Evolutionary conservation across 202 grass and related monocot species (phyloP).

Genomic region (Carex arenaria): DNA sequence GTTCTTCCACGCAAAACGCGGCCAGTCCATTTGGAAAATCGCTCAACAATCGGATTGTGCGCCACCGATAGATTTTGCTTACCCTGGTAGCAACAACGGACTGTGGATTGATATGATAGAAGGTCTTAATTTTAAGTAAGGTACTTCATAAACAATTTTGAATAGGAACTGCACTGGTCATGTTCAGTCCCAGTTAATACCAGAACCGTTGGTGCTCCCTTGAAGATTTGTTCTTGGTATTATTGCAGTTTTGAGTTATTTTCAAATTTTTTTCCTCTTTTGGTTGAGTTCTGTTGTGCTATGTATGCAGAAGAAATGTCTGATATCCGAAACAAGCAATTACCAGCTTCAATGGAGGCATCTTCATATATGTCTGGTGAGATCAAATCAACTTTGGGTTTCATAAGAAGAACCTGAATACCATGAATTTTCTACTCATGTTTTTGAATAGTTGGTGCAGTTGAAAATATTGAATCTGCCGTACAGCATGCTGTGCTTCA

Average conservation of each 20-base stretch:
- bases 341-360: background rate
- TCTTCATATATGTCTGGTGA: background rate
- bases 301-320: conserved; percentile 5
- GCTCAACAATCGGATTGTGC: background rate
- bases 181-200: background rate
- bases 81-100: background rate
- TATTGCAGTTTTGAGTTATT: background rate
- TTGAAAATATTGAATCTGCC: conserved; percentile 52
- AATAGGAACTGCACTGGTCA: background rate
- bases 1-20: background rate
- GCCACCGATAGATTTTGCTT: background rate
- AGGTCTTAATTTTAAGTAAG: background rate
- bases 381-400: background rate
- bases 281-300: background rate
- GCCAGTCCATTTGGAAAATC: background rate
- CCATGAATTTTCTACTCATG: conserved; percentile 1
- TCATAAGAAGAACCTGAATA: background rate
- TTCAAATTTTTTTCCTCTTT: background rate
- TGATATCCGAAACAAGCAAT: conserved; percentile 3
- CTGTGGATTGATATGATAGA: background rate
- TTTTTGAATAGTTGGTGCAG: conserved; percentile 3
- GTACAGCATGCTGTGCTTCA: conserved; percentile 73
- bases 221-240: background rate
- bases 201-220: background rate
- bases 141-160: background rate